Evolutionary conservation across 2,329 filamentous ascomycete genomes (phyloP).

Genomic region (Blumeriella jaapii): DNA sequence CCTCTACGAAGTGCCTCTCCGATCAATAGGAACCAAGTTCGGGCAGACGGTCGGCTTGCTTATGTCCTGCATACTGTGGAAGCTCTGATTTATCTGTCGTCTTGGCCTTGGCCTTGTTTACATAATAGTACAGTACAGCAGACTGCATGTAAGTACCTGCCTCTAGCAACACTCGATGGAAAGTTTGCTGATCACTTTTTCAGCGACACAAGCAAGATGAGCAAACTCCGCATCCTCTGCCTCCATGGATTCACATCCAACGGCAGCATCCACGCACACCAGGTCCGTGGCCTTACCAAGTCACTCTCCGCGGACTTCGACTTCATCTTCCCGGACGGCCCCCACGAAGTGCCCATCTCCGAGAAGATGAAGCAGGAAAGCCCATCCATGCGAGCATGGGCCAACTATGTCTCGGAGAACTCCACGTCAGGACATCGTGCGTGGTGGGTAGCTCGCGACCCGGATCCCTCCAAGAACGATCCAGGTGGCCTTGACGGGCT

Average conservation of each 20-base stretch:
- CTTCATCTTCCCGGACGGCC: constrained; percentile 13
- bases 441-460: constrained; percentile 14
- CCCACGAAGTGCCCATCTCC: constrained; percentile 7
- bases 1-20: too few relatives aligned
- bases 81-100: too few relatives aligned
- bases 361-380: constrained; percentile 1
- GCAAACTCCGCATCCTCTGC: constrained; percentile 13
- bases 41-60: too few relatives aligned
- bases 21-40: too few relatives aligned
- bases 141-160: too few relatives aligned
- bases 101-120: too few relatives aligned
- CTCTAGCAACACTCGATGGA: too few relatives aligned
- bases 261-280: constrained; percentile 9
- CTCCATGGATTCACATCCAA: constrained; percentile 15
- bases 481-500: constrained; percentile 7
- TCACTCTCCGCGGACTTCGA: constrained; percentile 10
- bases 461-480: constrained; percentile 4
- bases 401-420: constrained; percentile 8
- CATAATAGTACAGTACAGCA: too few relatives aligned
- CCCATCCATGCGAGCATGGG: constrained; percentile 5
- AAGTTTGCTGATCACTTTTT: neutral
- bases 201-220: constrained; percentile 3
- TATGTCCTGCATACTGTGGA: too few relatives aligned
- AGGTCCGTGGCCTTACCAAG: constrained; percentile 7
- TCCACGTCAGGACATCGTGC: constrained; percentile 11